phyloP scores from a whole-genome alignment of 2,329 filamentous ascomycete genomes.

The Neobulgaria alba region DNA sequence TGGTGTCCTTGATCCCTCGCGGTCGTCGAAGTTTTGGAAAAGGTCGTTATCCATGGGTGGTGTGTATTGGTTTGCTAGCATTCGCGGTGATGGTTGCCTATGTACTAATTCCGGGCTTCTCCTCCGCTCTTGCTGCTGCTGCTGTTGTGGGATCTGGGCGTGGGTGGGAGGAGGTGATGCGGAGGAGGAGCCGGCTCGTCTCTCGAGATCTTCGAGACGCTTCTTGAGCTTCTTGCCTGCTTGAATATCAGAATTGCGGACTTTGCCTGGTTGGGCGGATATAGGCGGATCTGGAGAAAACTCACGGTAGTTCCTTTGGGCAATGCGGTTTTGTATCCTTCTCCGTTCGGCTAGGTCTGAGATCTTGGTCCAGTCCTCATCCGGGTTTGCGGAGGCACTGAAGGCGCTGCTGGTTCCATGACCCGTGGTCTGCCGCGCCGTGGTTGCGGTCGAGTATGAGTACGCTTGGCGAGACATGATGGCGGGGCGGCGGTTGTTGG shows the following conservation, averaged over 20 bases:
- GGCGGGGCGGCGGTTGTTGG: conserved; percentile 10
- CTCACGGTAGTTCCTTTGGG: conserved; percentile 93
- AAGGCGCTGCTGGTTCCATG: conserved; percentile 89
- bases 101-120: conserved; percentile 26
- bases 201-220: conserved; percentile 76
- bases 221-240: conserved; percentile 88
- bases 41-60: conserved; percentile 60
- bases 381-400: conserved; percentile 86
- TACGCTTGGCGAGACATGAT: conserved; percentile 28
- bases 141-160: conserved; percentile 35
- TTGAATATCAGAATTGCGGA: not conserved
- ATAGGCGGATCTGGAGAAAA: conserved; percentile 24
- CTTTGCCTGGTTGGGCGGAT: not conserved
- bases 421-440: conserved; percentile 53
- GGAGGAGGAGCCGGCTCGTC: conserved; percentile 58
- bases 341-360: conserved; percentile 90
- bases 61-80: conserved; percentile 46
- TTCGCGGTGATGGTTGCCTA: conserved; percentile 33
- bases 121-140: conserved; percentile 17
- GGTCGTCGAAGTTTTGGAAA: conserved; percentile 51
- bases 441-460: conserved; percentile 24
- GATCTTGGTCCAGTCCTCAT: conserved; percentile 99
- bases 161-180: conserved; percentile 47
- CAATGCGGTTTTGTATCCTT: conserved; percentile 94
- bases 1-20: conserved; percentile 63